Conservation (phyloP, 352 stramenopile genomes). For the Pythium vanterpoolii region DNA sequence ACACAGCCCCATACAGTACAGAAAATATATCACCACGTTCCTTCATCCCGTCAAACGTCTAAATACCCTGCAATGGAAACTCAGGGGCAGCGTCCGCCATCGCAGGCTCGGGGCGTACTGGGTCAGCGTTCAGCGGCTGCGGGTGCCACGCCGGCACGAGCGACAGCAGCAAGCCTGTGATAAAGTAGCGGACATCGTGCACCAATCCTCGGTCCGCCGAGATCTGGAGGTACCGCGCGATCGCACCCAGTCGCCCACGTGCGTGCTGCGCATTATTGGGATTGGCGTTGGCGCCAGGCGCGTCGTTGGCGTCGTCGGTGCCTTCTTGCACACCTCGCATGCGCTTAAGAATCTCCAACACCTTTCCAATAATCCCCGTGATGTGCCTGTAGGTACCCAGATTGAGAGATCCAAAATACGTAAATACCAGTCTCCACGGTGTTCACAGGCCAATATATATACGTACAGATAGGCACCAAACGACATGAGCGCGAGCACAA, state of each 20-base stretch:
- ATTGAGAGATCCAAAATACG: neutral
- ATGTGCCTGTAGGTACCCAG: conserved; percentile 43
- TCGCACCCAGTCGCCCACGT: conserved; percentile 18
- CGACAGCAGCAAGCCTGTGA: conserved; percentile 69
- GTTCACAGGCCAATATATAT: no score
- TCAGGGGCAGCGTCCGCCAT: conserved; percentile 42
- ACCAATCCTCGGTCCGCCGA: conserved; percentile 64
- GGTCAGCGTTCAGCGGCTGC: conserved; percentile 41
- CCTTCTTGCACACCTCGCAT: conserved; percentile 22
- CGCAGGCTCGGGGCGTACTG: conserved; percentile 31
- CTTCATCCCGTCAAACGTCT: conserved; percentile 18
- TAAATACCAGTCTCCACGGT: no score
- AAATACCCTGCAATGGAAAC: conserved; percentile 74
- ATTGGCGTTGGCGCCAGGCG: conserved; percentile 9
- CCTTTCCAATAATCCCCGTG: conserved; percentile 77
- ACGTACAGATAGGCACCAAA: conserved; percentile 72
- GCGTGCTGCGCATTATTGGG: conserved; percentile 23
- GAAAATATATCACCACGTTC: neutral
- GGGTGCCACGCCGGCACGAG: conserved; percentile 80
- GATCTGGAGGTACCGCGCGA: conserved; percentile 63
- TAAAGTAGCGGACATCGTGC: conserved; percentile 78
- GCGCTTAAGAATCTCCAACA: conserved; percentile 68
- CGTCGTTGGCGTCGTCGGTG: conserved; percentile 9
- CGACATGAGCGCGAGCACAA: conserved; percentile 70
- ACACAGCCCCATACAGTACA: neutral